phyloP scores from a whole-genome alignment of 2,329 filamentous ascomycete genomes.

The Ilyonectria destructans region DNA sequence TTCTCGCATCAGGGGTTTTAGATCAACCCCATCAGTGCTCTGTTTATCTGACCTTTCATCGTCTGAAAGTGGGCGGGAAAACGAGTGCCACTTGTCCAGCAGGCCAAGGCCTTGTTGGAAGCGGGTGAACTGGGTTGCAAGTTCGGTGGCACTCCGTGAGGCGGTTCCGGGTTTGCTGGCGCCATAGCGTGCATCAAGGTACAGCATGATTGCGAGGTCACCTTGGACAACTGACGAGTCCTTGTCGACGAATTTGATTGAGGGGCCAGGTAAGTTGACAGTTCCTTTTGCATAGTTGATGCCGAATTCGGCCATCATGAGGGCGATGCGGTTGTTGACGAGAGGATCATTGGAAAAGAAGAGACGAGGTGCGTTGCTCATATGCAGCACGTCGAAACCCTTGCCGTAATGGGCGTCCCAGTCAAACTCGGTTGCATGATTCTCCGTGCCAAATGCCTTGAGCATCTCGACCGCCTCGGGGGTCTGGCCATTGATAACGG shows the following conservation, averaged over 20 bases:
- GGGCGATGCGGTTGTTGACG: conserved; percentile 65
- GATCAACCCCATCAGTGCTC: conserved; percentile 23
- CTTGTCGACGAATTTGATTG: conserved; percentile 70
- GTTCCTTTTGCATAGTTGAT: conserved; percentile 65
- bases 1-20: conserved; percentile 50
- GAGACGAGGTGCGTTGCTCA: conserved; percentile 67
- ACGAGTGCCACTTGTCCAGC: conserved; percentile 54
- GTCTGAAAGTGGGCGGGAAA: conserved; percentile 7
- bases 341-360: conserved; percentile 65
- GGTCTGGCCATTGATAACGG: conserved; percentile 80
- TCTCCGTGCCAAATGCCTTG: conserved; percentile 87
- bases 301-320: conserved; percentile 67
- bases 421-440: conserved; percentile 79
- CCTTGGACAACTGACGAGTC: conserved; percentile 68
- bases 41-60: conserved; percentile 8
- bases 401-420: conserved; percentile 84
- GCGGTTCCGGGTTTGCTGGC: conserved; percentile 46
- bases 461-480: conserved; percentile 79
- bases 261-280: conserved; percentile 48
- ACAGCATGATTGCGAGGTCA: conserved; percentile 70
- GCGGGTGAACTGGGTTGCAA: conserved; percentile 58
- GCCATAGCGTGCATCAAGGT: conserved; percentile 72
- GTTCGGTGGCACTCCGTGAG: conserved; percentile 46
- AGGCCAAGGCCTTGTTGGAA: conserved; percentile 61
- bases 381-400: conserved; percentile 89